Conservation (phyloP, 2,329 filamentous ascomycete species). For the Fusarium pilosicola region DNA sequence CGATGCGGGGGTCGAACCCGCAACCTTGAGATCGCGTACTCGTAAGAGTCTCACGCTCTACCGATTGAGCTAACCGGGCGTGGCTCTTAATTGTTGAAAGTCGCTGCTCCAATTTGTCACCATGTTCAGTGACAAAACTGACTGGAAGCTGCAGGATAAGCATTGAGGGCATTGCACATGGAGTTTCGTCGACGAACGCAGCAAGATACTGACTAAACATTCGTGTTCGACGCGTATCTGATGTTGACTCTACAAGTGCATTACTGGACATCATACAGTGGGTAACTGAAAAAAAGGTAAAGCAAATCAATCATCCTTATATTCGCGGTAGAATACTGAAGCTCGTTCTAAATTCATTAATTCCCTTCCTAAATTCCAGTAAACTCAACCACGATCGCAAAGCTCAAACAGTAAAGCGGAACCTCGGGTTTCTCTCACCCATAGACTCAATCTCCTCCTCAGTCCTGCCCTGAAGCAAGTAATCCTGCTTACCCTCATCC, state of each 20-base stretch:
- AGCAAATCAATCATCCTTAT: accelerated
- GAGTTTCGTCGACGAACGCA: accelerated
- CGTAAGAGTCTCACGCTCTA: constrained; percentile 76
- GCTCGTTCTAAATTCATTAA: too few relatives aligned
- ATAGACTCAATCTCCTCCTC: constrained; percentile 55
- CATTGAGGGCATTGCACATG: too few relatives aligned
- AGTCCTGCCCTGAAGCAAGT: constrained; percentile 53
- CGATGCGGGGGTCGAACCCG: constrained; percentile 63
- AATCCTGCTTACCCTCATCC: constrained; percentile 51
- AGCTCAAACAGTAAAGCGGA: constrained; percentile 39
- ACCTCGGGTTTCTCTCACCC: constrained; percentile 53
- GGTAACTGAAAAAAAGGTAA: accelerated
- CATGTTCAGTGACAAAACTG: accelerated
- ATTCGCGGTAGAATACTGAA: too few relatives aligned
- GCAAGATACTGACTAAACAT: accelerated
- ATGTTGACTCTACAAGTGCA: accelerated
- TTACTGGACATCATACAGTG: accelerated
- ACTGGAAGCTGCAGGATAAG: background rate
- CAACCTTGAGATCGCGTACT: constrained; percentile 62
- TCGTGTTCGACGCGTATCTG: accelerated
- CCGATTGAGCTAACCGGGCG: constrained; percentile 51
- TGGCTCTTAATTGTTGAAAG: constrained; percentile 24
- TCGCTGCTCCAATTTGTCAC: accelerated
- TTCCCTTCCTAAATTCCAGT: too few relatives aligned
- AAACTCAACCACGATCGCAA: accelerated